Evolutionary conservation across 352 stramenopile genomes (phyloP), one percentile per base, ranked within the genome.

Genomic region (Globisporangium parvum): DNA sequence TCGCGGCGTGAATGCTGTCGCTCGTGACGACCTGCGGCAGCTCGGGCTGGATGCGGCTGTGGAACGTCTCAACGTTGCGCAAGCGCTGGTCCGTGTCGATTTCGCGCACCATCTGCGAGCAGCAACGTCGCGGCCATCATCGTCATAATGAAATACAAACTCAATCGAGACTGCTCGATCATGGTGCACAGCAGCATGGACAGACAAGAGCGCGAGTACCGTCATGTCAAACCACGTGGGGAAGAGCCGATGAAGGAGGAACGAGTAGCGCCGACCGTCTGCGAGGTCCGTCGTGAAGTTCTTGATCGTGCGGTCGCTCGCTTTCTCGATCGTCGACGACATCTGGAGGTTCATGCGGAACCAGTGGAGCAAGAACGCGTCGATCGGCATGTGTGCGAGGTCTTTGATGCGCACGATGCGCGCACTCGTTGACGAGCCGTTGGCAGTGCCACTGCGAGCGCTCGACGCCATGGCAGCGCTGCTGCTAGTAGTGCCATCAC

Each of bases 241-340:
- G 31, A 87, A 89, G 4, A 93, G 65, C 2, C 75, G 77, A 66
- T 93, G 80, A 14, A 93, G 56, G 21, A 93, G 51, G 39, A 88
- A 86, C 6, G 80, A 89, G 47, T 76, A 80, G 6, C 77, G 73
- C 1, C 78, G 69, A 11, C 83, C 83, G 20, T 93, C 83, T 1
- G 59, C 56, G 21, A 93, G 67, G 40, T 93, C 83, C 6, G 70
- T 77, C 18, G 78, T 85, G 53, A 93, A 93, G 53, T 91, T 93
- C 56, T 87, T 87, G 58, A 93, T 69, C 14, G 70, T 74, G 33
- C 78, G 77, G 49, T 93, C 80, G n/a, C 63, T 68, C 18, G 76
- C 67, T 58, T 85, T 87, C 55, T 87, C 75, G 26, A 73, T 75
- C 8, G 70, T 67, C 8, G 77, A 80, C 40, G 74, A 86, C 41